These are phyloP conservation scores for Aaosphaeria arxii DNA, from an alignment of 2,329 filamentous ascomycete species.

Conservation along the genomic window DNA sequence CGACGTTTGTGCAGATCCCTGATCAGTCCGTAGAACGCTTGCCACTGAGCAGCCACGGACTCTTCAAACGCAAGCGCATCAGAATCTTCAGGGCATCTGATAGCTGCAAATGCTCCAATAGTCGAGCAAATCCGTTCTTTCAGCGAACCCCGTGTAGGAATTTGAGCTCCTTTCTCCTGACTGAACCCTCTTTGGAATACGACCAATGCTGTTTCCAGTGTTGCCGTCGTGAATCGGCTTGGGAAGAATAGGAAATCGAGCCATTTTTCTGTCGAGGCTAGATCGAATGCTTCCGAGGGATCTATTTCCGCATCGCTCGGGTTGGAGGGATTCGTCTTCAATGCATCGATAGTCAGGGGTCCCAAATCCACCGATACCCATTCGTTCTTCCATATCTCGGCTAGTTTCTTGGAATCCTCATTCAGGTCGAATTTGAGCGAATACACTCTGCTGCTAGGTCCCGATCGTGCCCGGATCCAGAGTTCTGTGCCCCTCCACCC, in stretches of 20 bases:
- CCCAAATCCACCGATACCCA: slow-evolving; percentile 47
- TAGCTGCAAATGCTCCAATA: slow-evolving; percentile 65
- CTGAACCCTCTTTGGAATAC: slow-evolving; percentile 71
- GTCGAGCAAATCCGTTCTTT: slow-evolving; percentile 74
- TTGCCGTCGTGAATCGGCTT: slow-evolving; percentile 74
- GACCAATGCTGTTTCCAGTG: slow-evolving; percentile 76
- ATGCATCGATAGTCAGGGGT: slow-evolving; percentile 37
- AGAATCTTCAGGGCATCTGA: slow-evolving; percentile 57
- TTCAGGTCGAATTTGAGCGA: slow-evolving; percentile 71
- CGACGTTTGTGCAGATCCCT: slow-evolving; percentile 83
- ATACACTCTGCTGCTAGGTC: slow-evolving; percentile 61
- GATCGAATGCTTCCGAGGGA: slow-evolving; percentile 48
- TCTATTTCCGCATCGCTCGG: slow-evolving; percentile 34
- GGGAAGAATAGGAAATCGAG: slow-evolving; percentile 78
- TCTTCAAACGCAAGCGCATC: slow-evolving; percentile 73
- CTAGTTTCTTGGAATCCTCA: slow-evolving; percentile 61
- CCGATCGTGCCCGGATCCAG: slow-evolving; percentile 54
- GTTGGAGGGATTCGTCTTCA: slow-evolving; percentile 38
- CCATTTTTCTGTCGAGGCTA: slow-evolving; percentile 68
- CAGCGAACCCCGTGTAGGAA: slow-evolving; percentile 52
- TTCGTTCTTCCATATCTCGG: slow-evolving; percentile 61
- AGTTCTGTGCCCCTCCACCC: slow-evolving; percentile 41
- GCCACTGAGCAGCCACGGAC: slow-evolving; percentile 81
- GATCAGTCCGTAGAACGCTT: slow-evolving; percentile 81
- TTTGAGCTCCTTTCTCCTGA: slow-evolving; percentile 9